Conservation (phyloP, 2,329 filamentous ascomycete species). For the Clonostachys solani region DNA sequence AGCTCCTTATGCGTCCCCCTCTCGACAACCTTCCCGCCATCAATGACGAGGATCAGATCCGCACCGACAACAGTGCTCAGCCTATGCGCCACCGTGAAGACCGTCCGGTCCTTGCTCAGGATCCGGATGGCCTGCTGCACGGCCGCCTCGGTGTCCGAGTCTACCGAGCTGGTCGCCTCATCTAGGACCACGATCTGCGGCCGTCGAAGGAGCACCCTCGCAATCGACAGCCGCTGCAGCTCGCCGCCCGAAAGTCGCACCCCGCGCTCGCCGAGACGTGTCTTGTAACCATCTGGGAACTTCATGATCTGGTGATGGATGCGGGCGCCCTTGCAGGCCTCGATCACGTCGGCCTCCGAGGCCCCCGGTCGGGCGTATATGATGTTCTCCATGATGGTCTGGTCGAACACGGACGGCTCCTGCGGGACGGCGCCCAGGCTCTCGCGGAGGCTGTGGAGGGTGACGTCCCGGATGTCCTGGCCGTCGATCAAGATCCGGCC, state of each 20-base stretch:
- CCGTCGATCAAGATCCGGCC: constrained; percentile 54
- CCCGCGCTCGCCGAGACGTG: constrained; percentile 41
- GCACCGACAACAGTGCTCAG: constrained; percentile 35
- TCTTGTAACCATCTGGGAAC: constrained; percentile 48
- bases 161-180: constrained; percentile 46
- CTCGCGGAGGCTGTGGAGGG: constrained; percentile 50
- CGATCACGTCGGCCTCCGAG: constrained; percentile 53
- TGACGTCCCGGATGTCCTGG: constrained; percentile 55
- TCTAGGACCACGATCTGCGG: constrained; percentile 31
- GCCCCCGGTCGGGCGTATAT: constrained; percentile 59
- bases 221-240: constrained; percentile 42
- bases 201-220: constrained; percentile 25
- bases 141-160: constrained; percentile 34
- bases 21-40: constrained; percentile 45
- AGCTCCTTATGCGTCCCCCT: constrained; percentile 45
- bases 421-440: constrained; percentile 62
- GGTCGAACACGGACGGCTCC: constrained; percentile 60
- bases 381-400: constrained; percentile 60
- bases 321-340: constrained; percentile 56
- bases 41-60: constrained; percentile 48
- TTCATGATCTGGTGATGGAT: constrained; percentile 61
- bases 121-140: constrained; percentile 40
- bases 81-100: constrained; percentile 44
- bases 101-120: constrained; percentile 42
- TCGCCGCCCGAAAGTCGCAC: constrained; percentile 46